Evolutionary conservation across 352 stramenopile species (phyloP), one percentile per base, ranked within the genome.

Genomic region (Pythium dissotocum): DNA sequence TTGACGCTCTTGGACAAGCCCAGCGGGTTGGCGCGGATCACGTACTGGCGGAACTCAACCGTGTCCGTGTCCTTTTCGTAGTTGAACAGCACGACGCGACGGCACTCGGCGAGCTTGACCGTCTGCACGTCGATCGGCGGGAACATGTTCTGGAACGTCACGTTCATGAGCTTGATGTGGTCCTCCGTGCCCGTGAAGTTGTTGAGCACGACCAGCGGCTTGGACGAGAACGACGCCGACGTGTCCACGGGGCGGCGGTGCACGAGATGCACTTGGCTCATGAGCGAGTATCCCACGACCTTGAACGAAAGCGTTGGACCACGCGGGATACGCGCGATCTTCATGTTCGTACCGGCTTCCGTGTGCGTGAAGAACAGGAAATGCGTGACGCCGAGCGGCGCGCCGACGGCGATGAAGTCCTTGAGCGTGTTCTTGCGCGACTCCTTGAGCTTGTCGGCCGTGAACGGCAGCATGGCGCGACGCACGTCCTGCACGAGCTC

Each of bases 141-240:
- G 70, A 99, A 99, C 96, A 99, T 98, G 75, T 99, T 98, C 79
- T 99, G 97, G 77, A 99, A 99, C 21, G 97, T 99, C 71, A 99
- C 96, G 65, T 98, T 97, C 90, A 99, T 97, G 7, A 99, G 75
- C 84, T 93, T 91, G 58, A 93, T 87, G 71, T 95, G 87, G 71
- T 95, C 87, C 42, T 91, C 76, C 1, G 73, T 76, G 76, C 96
- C 87, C 49, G 93, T 98, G 79, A 99, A 99, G 80, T 99, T 99
- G 82, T 99, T 99, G 28, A 98, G 95, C 44, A 99, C 97, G 9
- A 99, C 91, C 13, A 99, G 78, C 8, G 97, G 97, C 64, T 94
- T 90, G 57, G 90, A 93, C 57, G 96, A 85, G 44, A 95, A 93
- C 16, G 96, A 88, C 38, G 85, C 67, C 65, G 90, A 96, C 7